Evolutionary conservation across 2,329 filamentous ascomycete genomes (phyloP).

Genomic region (Dryadomyces quercivorus): DNA sequence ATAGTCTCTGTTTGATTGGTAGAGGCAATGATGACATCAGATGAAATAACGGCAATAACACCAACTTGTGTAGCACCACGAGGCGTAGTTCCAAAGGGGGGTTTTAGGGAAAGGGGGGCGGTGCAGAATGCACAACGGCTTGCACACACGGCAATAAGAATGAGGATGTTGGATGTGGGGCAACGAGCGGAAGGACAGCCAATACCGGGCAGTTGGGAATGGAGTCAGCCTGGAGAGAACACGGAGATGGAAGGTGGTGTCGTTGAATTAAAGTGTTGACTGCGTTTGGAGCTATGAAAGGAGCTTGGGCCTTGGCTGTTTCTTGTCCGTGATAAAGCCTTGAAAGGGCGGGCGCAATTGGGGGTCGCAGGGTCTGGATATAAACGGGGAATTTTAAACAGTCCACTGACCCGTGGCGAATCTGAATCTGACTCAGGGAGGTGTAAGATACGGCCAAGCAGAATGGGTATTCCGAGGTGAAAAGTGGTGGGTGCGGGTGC

Average conservation of each 20-base stretch:
- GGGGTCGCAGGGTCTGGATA: not conserved
- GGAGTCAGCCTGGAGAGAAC: not conserved
- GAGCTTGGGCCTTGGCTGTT: not conserved
- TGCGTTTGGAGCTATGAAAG: not conserved
- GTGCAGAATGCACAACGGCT: not conserved
- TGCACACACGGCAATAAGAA: constrained; percentile 1
- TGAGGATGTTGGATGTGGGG: constrained; percentile 1
- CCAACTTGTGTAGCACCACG: not conserved
- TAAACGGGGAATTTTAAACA: constrained; percentile 1
- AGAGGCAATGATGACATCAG: constrained; percentile 6
- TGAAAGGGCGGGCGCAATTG: not conserved
- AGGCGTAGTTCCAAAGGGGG: too few relatives aligned
- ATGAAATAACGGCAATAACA: not conserved
- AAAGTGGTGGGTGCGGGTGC: not conserved
- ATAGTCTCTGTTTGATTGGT: constrained; percentile 2
- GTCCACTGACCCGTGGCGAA: not conserved
- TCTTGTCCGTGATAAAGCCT: constrained; percentile 6
- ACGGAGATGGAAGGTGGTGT: not conserved
- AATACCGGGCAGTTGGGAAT: not conserved
- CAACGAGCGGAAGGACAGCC: not conserved
- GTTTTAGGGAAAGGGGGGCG: not conserved
- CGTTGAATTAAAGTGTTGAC: not conserved
- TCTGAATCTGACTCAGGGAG: not conserved
- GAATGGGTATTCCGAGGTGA: not conserved
- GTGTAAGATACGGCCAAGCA: not conserved